Evolutionary conservation across 352 stramenopile species (phyloP).

Genomic region (Phytopythium sindhum): DNA sequence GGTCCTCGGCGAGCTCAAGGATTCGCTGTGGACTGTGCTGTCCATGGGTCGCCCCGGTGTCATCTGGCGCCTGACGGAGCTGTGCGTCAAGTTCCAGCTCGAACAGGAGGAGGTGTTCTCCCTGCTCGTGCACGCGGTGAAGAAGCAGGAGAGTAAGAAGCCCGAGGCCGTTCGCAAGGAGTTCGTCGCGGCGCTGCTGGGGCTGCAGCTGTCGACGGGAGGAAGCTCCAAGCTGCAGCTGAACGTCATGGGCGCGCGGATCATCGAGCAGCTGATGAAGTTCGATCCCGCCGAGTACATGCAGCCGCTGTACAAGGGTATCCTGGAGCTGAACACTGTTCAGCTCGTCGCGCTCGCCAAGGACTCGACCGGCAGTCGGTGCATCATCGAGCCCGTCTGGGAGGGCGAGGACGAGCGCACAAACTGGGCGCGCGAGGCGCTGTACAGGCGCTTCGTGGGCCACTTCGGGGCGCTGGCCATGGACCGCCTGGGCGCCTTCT

Average conservation of each 20-base stretch:
- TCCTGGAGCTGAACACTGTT: conserved; percentile 59
- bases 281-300: conserved; percentile 51
- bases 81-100: conserved; percentile 61
- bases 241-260: conserved; percentile 76
- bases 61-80: conserved; percentile 74
- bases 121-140: conserved; percentile 50
- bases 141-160: conserved; percentile 81
- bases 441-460: conserved; percentile 69
- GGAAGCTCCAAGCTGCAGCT: conserved; percentile 56
- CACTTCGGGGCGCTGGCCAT: conserved; percentile 67
- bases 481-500: conserved; percentile 75
- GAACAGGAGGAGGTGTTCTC: conserved; percentile 51
- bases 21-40: conserved; percentile 65
- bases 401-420: conserved; percentile 51
- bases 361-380: conserved; percentile 78
- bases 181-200: conserved; percentile 61
- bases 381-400: conserved; percentile 76
- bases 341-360: conserved; percentile 73
- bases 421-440: conserved; percentile 54
- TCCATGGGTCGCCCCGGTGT: conserved; percentile 67
- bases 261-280: conserved; percentile 67
- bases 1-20: conserved; percentile 56
- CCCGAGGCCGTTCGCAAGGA: conserved; percentile 59
- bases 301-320: conserved; percentile 50
- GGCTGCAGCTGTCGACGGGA: conserved; percentile 61